Base-by-base conservation (phyloP, 768 basidiomycete genomes). In the Mrakia gelida region DNA sequence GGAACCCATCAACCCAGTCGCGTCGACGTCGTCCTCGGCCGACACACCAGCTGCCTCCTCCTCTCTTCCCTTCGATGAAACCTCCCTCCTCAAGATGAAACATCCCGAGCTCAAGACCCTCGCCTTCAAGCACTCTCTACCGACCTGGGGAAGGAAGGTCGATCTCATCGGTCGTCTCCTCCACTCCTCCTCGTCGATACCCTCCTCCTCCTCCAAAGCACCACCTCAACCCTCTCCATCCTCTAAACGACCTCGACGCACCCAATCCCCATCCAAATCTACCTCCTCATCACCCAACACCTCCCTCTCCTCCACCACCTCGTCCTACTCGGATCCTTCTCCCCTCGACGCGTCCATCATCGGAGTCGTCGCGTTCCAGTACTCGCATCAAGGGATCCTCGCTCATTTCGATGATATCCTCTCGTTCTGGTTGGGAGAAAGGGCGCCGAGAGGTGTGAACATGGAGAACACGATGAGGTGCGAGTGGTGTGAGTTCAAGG, bases 401-500 rank as follows among this genome's bases (percentile, higher is more conserved):
- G 45, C 38, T 11, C 65, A 78, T 32, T 45, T 78, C 23, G 54
- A 52, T 9, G 52, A 65, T 49, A 59, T 78, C 34, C 54, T 78
- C 45, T 63, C 21, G 13, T 78, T 78, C 54, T 78, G 77, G 77
- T n/a, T 68, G 10, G 77, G 77, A 21, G 52, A 30, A 23, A 63
- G 73, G 32, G 23, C 32, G 16, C 77, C 77, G 6, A 43, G 34
- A 26, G 77, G 77, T 11, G 77, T 78, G 10, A 16, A 15, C 16
- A n/a, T 67, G 59, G 38, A 59, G 30, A 38, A 74, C 23, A 73
- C 77, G 52, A 52, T 49, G 30, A 45, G 72, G 62, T 78, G 77
- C 38, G 63, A 78, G 15, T 74, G 30, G 43, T 78, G 77, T 34
- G 77, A 78, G 67, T 68, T 78, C 32, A 73, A 73, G 41, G 77